A percentile compares a stretch with the other conserved stretches of the same genome.
These are phyloP conservation scores for Fusarium albosuccineum DNA, from an alignment of 2,329 filamentous ascomycete species.

Conservation along the genomic window DNA sequence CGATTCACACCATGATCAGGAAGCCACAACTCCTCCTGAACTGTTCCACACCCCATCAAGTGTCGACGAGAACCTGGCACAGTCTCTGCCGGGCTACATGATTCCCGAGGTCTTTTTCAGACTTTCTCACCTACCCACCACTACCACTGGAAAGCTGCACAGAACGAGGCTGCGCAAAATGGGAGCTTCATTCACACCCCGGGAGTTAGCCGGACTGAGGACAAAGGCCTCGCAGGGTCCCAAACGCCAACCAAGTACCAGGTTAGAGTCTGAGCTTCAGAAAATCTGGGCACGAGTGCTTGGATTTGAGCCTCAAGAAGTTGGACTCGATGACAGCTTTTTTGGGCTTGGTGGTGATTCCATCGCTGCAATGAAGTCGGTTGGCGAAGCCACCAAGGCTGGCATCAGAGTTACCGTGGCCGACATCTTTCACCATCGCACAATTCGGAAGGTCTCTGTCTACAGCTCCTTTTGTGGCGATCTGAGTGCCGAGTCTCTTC, in stretches of 20 bases:
- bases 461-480: constrained; percentile 28
- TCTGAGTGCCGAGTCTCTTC: constrained; percentile 52
- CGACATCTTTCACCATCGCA: constrained; percentile 53
- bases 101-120: constrained; percentile 33
- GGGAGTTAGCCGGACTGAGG: not conserved
- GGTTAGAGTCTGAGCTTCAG: constrained; percentile 43
- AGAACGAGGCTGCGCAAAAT: constrained; percentile 21
- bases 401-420: constrained; percentile 58
- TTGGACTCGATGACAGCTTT: constrained; percentile 61
- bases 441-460: not conserved
- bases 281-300: constrained; percentile 55
- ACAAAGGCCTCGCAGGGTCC: not conserved
- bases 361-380: constrained; percentile 62
- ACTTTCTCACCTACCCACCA: constrained; percentile 26
- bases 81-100: constrained; percentile 37
- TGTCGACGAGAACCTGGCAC: constrained; percentile 1
- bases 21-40: no score
- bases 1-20: no score
- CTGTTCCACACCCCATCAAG: not conserved
- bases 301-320: constrained; percentile 46
- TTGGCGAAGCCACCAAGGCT: constrained; percentile 55
- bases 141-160: constrained; percentile 32
- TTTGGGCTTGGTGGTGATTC: constrained; percentile 64
- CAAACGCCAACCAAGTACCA: constrained; percentile 5
- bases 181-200: not conserved